Conservation (phyloP, 805 yeast genomes). For the Kregervanrija pseudodelftensis region DNA sequence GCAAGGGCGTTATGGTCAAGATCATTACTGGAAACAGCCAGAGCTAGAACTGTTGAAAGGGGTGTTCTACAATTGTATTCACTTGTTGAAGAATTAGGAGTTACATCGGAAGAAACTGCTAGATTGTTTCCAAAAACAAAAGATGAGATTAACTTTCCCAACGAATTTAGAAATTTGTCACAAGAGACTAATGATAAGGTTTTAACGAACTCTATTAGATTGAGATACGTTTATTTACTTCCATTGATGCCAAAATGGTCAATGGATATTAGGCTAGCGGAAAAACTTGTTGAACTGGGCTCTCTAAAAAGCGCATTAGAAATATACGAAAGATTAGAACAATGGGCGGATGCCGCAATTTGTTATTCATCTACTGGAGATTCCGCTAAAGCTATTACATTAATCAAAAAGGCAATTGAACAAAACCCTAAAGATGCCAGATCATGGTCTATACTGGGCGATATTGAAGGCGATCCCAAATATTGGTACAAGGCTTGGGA, state of each 20-base stretch:
- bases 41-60: slow-evolving; percentile 84
- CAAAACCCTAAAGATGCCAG: slow-evolving; percentile 70
- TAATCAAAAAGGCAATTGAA: slow-evolving; percentile 48
- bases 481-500: slow-evolving; percentile 88
- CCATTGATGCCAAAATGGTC: slow-evolving; percentile 81
- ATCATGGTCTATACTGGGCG: slow-evolving; percentile 80
- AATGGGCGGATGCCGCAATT: slow-evolving; percentile 79
- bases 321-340: slow-evolving; percentile 70
- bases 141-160: slow-evolving; percentile 22
- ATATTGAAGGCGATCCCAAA: slow-evolving; percentile 65
- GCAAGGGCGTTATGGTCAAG: slow-evolving; percentile 86
- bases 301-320: slow-evolving; percentile 81
- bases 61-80: slow-evolving; percentile 92
- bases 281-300: slow-evolving; percentile 79
- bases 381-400: slow-evolving; percentile 53
- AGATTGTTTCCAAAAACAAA: slow-evolving; percentile 42
- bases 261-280: slow-evolving; percentile 77
- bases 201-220: slow-evolving; percentile 43
- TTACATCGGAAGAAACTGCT: slow-evolving; percentile 44
- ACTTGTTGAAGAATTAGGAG: slow-evolving; percentile 80
- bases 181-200: slow-evolving; percentile 4
- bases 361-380: slow-evolving; percentile 86
- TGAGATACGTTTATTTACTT: slow-evolving; percentile 64
- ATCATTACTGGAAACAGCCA: slow-evolving; percentile 71
- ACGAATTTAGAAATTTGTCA: slow-evolving; percentile 10